Conservation (phyloP, 2,329 filamentous ascomycete genomes). For the Fusarium irregulare region DNA sequence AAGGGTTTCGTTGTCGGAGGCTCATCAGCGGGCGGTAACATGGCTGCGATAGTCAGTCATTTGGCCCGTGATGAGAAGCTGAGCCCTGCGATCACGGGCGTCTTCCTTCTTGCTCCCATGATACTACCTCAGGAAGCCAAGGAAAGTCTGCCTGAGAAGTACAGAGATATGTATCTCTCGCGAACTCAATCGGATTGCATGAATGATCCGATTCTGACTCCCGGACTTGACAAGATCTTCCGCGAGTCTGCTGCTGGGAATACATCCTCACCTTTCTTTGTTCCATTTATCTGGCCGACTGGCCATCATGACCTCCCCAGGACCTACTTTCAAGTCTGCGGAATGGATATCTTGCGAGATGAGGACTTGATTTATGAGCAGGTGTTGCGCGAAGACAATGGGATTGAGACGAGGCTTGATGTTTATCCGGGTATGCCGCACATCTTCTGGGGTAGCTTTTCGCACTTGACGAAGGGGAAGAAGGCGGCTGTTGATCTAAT, state of each 20-base stretch:
- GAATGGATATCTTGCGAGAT: neutral
- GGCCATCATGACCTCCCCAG: neutral
- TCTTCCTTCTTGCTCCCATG: slow-evolving; percentile 1
- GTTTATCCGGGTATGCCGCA: slow-evolving; percentile 3
- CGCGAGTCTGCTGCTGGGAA: neutral
- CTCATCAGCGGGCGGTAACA: slow-evolving; percentile 1
- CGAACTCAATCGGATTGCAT: neutral
- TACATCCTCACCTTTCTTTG: neutral
- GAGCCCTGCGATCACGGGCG: neutral
- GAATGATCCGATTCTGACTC: neutral
- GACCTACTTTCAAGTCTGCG: slow-evolving; percentile 4
- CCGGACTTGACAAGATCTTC: neutral
- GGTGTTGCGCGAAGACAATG: neutral
- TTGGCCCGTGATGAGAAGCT: neutral
- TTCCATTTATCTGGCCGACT: neutral
- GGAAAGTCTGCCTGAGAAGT: neutral
- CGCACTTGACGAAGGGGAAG: neutral
- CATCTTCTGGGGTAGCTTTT: neutral
- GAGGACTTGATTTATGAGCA: slow-evolving; percentile 6
- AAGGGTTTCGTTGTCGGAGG: neutral
- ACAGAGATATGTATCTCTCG: neutral
- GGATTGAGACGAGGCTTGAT: neutral
- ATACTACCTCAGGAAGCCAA: neutral
- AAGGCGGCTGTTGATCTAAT: neutral
- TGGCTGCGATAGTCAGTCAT: slow-evolving; percentile 3